Evolutionary conservation across 192 early-diverging fungal species (phyloP).

Genomic region (Podila minutissima): DNA sequence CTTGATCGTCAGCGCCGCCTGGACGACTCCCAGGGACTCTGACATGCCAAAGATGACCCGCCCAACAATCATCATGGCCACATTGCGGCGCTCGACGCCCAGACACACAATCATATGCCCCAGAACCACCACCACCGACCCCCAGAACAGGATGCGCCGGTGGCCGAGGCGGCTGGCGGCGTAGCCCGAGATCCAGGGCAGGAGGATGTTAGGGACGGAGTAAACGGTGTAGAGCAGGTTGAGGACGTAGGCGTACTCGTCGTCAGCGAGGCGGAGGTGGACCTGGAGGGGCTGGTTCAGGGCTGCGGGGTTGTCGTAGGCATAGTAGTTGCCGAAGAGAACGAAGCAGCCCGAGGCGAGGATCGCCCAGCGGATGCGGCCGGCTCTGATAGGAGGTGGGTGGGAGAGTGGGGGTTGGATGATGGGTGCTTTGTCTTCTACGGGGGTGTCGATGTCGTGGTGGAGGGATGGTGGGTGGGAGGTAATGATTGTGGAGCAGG

Average conservation of each 20-base stretch:
- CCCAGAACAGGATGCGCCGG: slow-evolving; percentile 46
- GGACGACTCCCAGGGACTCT: slow-evolving; percentile 59
- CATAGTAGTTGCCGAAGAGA: slow-evolving; percentile 64
- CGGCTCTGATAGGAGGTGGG: not conserved
- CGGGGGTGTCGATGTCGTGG: too few relatives aligned
- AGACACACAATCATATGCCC: slow-evolving; percentile 63
- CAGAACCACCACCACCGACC: slow-evolving; percentile 31
- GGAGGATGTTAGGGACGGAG: slow-evolving; percentile 70
- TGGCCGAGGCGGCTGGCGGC: slow-evolving; percentile 58
- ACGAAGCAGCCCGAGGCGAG: slow-evolving; percentile 46
- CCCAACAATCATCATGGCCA: slow-evolving; percentile 42
- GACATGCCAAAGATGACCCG: slow-evolving; percentile 68
- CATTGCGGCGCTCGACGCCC: slow-evolving; percentile 41
- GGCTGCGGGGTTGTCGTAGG: slow-evolving; percentile 42
- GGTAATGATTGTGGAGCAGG: too few relatives aligned
- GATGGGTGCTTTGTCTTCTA: too few relatives aligned
- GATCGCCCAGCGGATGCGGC: slow-evolving; percentile 27
- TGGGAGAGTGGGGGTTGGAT: not conserved
- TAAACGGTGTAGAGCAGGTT: slow-evolving; percentile 66
- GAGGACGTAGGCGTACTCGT: slow-evolving; percentile 57
- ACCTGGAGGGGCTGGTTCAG: slow-evolving; percentile 60
- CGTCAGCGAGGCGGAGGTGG: slow-evolving; percentile 44
- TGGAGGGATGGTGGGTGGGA: too few relatives aligned
- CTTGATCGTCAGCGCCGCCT: slow-evolving; percentile 59
- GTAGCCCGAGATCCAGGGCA: slow-evolving; percentile 66